A percentile compares a stretch with the other conserved stretches of the same genome.
Conservation (phyloP, 2,329 filamentous ascomycete genomes). For the Davidsoniella neocaledoniae region DNA sequence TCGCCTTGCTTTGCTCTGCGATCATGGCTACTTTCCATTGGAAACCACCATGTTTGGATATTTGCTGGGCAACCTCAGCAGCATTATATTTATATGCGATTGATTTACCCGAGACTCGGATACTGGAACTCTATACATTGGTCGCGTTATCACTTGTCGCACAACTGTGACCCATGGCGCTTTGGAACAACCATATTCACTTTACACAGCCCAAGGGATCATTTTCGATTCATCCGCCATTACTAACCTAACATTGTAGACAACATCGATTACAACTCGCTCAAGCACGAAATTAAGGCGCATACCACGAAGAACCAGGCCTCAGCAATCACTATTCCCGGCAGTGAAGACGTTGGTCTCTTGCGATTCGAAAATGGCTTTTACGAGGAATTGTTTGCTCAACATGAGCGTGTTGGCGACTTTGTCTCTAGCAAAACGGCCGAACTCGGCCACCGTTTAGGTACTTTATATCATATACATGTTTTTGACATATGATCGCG, state of each 20-base stretch:
- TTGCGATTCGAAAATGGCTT: slow-evolving; percentile 54
- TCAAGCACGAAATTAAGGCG: slow-evolving; percentile 71
- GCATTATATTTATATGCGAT: too few relatives aligned
- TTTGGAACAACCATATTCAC: neutral
- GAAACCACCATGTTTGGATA: neutral
- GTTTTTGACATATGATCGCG: neutral
- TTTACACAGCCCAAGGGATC: neutral
- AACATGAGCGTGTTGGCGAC: slow-evolving; percentile 61
- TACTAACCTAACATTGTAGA: slow-evolving; percentile 28
- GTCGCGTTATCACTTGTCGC: neutral
- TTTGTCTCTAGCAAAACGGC: slow-evolving; percentile 69
- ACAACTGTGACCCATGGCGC: neutral
- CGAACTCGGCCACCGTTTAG: slow-evolving; percentile 54
- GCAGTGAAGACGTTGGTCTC: slow-evolving; percentile 42
- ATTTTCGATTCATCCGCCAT: neutral
- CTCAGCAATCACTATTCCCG: slow-evolving; percentile 56
- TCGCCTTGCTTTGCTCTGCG: neutral
- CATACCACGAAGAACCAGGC: slow-evolving; percentile 58
- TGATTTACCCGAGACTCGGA: too few relatives aligned
- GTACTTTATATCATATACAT: slow-evolving; percentile 26
- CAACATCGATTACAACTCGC: slow-evolving; percentile 77
- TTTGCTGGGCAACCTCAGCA: too few relatives aligned
- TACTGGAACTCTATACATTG: too few relatives aligned
- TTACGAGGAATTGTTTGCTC: slow-evolving; percentile 50
- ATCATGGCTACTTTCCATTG: neutral